These are phyloP conservation scores for Sphagnum contortum DNA, from an alignment of 225 moss, liverwort and hornwort species.

Conservation along the genomic window DNA sequence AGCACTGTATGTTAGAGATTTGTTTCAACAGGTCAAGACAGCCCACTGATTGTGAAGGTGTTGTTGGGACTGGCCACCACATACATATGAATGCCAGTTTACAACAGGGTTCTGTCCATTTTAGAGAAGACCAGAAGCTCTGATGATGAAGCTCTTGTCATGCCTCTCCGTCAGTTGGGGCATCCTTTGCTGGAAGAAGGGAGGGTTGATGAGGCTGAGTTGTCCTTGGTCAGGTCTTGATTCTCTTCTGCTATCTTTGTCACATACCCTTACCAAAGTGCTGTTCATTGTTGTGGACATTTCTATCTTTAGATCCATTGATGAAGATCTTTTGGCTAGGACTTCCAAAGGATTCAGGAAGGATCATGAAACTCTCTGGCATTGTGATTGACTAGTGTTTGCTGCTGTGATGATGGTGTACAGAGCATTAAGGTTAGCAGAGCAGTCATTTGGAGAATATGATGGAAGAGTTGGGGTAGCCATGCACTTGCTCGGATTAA, in stretches of 20 bases:
- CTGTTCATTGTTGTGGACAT: background rate
- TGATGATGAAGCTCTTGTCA: conserved; percentile 49
- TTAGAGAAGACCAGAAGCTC: conserved; percentile 49
- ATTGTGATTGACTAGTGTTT: background rate
- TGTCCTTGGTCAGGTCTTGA: conserved; percentile 45
- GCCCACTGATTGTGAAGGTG: conserved; percentile 52
- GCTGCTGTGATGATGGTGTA: conserved; percentile 10
- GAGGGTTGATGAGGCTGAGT: conserved; percentile 53
- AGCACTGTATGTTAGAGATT: no score
- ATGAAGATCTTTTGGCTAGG: background rate
- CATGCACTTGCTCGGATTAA: conserved; percentile 70
- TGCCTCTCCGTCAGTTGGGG: conserved; percentile 81
- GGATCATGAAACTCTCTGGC: conserved; percentile 1
- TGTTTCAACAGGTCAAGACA: conserved; percentile 44
- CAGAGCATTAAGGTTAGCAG: conserved; percentile 74
- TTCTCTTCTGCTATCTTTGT: no score
- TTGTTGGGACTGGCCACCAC: conserved; percentile 72
- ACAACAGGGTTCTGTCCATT: conserved; percentile 52
- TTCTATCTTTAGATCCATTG: background rate
- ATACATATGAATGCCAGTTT: conserved; percentile 48
- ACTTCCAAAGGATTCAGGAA: background rate
- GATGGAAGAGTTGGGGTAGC: conserved; percentile 83
- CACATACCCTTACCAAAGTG: background rate
- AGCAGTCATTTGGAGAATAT: conserved; percentile 45
- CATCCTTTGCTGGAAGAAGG: conserved; percentile 66